phyloP scores from a whole-genome alignment of 768 basidiomycete species.

The Glaciozyma antarctica region DNA sequence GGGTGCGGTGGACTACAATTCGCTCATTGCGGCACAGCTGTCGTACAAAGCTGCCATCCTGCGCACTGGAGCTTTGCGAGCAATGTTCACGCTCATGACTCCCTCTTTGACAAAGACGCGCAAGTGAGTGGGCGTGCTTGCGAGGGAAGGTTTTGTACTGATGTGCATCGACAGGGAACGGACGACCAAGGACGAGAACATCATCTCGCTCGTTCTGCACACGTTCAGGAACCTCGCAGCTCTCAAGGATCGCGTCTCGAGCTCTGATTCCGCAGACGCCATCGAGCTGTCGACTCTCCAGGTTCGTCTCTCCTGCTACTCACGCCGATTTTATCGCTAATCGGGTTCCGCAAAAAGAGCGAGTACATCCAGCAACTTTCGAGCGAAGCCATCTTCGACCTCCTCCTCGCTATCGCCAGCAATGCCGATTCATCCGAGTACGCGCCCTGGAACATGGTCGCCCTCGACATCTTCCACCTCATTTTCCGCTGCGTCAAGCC shows the following conservation, averaged over 20 bases:
- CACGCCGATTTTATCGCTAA: background rate
- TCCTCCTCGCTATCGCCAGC: slow-evolving; percentile 75
- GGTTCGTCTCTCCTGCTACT: slow-evolving; percentile 30
- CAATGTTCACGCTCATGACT: slow-evolving; percentile 63
- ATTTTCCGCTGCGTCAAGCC: slow-evolving; percentile 74
- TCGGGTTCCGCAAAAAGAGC: slow-evolving; percentile 40
- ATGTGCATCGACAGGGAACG: slow-evolving; percentile 48
- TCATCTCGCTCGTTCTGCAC: slow-evolving; percentile 79
- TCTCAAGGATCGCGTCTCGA: slow-evolving; percentile 75
- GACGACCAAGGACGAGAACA: slow-evolving; percentile 66
- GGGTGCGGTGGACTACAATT: slow-evolving; percentile 60
- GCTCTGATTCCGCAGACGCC: slow-evolving; percentile 62
- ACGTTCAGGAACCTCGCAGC: slow-evolving; percentile 88
- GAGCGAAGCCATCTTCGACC: slow-evolving; percentile 61
- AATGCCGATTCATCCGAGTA: slow-evolving; percentile 71
- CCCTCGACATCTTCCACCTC: slow-evolving; percentile 87
- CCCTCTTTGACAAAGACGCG: slow-evolving; percentile 63
- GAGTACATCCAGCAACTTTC: slow-evolving; percentile 61
- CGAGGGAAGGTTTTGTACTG: background rate
- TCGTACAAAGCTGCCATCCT: slow-evolving; percentile 79
- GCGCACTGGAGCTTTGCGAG: slow-evolving; percentile 57
- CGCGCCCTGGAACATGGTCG: slow-evolving; percentile 74
- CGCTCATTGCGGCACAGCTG: slow-evolving; percentile 66
- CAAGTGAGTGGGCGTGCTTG: slow-evolving; percentile 38
- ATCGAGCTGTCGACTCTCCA: slow-evolving; percentile 70